Percentiles rank a stretch among this genome's conserved stretches.
phyloP scores from a whole-genome alignment of 176 grass and related monocot genomes.

The Hyparrhenia diplandra region DNA sequence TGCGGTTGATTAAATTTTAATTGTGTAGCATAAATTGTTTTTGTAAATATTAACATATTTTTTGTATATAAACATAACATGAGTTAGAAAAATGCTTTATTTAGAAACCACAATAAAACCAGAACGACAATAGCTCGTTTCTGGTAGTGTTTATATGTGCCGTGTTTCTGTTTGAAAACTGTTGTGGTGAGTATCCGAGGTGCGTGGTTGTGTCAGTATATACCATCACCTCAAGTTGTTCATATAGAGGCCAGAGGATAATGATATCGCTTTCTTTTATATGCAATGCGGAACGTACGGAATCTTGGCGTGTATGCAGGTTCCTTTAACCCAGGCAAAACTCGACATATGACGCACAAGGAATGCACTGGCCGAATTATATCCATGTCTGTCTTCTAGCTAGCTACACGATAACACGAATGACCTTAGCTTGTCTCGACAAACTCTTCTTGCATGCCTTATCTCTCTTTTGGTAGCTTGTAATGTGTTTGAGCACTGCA shows the following conservation, averaged over 20 bases:
- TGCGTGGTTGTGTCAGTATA: background rate
- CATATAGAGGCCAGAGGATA: background rate
- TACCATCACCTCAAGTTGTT: conserved; percentile 9
- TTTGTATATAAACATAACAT: too few species aligned
- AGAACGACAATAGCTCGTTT: too few species aligned
- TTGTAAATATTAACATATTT: too few species aligned
- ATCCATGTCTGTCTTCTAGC: background rate
- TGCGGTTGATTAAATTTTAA: too few species aligned
- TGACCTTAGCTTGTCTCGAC: background rate
- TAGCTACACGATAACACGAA: background rate
- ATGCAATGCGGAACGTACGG: conserved; percentile 3
- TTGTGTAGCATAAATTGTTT: too few species aligned
- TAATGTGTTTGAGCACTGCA: too few species aligned
- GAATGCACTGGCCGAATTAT: background rate
- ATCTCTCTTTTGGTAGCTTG: background rate
- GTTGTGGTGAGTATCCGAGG: conserved; percentile 16
- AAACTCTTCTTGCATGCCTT: background rate
- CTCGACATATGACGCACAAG: background rate
- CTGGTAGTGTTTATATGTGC: too few species aligned
- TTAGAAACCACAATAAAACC: too few species aligned
- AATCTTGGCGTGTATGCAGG: background rate
- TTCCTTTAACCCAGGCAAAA: conserved; percentile 3
- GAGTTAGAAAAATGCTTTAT: too few species aligned
- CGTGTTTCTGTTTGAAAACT: too few species aligned
- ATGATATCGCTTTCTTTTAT: conserved; percentile 1